Conservation (phyloP, 163 green algal genomes). For the Scenedesmus sp. region DNA sequence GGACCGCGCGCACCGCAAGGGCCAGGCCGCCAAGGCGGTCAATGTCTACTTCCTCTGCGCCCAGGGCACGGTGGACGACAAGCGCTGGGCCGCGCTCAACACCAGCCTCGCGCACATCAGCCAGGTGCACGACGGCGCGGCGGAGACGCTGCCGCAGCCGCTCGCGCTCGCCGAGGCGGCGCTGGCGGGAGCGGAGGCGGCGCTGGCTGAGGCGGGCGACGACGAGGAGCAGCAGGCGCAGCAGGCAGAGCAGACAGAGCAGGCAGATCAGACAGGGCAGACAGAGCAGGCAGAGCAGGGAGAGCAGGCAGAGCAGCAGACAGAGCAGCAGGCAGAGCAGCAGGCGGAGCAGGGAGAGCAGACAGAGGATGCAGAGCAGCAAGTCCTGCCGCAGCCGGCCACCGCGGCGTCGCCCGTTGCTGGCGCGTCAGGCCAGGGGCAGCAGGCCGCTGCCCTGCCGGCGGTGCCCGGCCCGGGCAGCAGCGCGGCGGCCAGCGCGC, state of each 20-base stretch:
- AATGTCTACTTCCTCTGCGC: conserved; percentile 96
- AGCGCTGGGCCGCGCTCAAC: conserved; percentile 63
- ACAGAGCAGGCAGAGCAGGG: not conserved
- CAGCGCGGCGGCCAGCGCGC: too few species aligned
- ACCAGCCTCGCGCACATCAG: conserved; percentile 57
- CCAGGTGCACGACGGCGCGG: conserved; percentile 49
- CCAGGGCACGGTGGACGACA: conserved; percentile 56
- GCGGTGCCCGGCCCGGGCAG: too few species aligned
- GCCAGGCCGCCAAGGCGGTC: conserved; percentile 73
- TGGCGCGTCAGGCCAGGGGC: not conserved
- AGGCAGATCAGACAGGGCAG: not conserved
- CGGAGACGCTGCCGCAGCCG: conserved; percentile 22
- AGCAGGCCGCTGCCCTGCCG: not conserved
- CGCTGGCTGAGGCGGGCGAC: not conserved
- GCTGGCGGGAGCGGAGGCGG: not conserved
- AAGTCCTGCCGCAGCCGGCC: not conserved
- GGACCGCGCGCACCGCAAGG: conserved; percentile 90
- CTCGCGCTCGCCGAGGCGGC: not conserved
- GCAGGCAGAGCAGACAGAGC: not conserved
- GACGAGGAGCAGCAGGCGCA: not conserved
- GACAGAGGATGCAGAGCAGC: too few species aligned
- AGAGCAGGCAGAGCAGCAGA: not conserved
- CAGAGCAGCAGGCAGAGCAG: conserved; percentile 39
- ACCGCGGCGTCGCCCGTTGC: not conserved
- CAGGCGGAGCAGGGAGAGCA: conserved; percentile 10